A percentile compares a stretch with the other conserved stretches of the same genome.
Conservation (phyloP, 345 rosid genomes). For the Gossypioides kirkii region DNA sequence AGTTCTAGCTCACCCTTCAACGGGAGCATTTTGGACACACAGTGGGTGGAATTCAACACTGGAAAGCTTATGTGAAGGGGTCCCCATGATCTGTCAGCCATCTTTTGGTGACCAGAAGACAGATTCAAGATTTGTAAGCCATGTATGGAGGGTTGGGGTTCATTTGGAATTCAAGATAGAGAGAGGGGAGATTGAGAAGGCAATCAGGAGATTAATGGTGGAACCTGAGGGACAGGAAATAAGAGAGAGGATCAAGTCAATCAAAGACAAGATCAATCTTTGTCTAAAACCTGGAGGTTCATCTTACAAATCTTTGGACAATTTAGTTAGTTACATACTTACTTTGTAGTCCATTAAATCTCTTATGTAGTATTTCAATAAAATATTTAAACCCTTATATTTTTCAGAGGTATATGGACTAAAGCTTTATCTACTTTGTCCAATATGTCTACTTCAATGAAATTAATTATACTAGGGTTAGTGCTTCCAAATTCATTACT, state of each 20-base stretch:
- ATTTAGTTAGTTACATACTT: constrained; percentile 26
- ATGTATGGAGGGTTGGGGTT: constrained; percentile 56
- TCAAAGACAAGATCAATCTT: constrained; percentile 32
- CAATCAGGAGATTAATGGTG: constrained; percentile 28
- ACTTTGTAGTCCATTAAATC: constrained; percentile 11
- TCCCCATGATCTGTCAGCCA: constrained; percentile 76
- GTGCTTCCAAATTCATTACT: too few species aligned
- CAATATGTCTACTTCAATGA: too few species aligned
- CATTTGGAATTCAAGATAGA: constrained; percentile 32
- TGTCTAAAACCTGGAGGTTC: constrained; percentile 40
- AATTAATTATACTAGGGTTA: too few species aligned
- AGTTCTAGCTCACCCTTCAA: constrained; percentile 48
- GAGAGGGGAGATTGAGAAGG: constrained; percentile 34
- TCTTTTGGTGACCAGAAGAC: constrained; percentile 54
- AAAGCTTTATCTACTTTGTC: not conserved
- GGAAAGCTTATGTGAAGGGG: constrained; percentile 60
- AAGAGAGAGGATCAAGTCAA: constrained; percentile 24
- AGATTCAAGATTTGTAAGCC: constrained; percentile 42
- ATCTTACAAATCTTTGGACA: constrained; percentile 32
- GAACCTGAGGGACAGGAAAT: constrained; percentile 34
- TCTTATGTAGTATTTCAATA: not conserved
- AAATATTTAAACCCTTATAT: not conserved
- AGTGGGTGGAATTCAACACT: constrained; percentile 67
- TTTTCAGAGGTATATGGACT: not conserved
- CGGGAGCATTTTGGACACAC: constrained; percentile 64